Conservation (phyloP, 2,329 filamentous ascomycete genomes). For the Fusarium sublunatum region DNA sequence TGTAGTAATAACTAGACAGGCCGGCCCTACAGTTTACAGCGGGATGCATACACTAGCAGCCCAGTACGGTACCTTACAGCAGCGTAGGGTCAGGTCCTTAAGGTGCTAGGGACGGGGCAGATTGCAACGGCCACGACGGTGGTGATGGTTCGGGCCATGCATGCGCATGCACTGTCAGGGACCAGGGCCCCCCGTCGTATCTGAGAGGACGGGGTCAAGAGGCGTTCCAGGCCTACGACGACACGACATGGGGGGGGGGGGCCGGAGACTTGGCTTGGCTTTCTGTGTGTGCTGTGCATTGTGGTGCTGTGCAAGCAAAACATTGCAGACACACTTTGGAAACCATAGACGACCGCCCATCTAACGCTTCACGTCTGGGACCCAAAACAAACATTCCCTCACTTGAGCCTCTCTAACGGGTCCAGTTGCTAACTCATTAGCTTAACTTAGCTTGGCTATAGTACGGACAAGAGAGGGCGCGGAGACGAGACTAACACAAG, state of each 20-base stretch:
- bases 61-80: conserved; percentile 22
- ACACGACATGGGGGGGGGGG: conserved; percentile 12
- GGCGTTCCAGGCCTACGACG: conserved; percentile 34
- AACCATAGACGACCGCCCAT: conserved; percentile 21
- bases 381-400: conserved; percentile 32
- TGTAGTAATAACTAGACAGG: conserved; percentile 38
- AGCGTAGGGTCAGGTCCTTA: not conserved
- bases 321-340: conserved; percentile 28
- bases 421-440: conserved; percentile 13
- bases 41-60: conserved; percentile 10
- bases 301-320: conserved; percentile 25
- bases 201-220: conserved; percentile 27
- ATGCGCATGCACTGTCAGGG: conserved; percentile 19
- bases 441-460: conserved; percentile 12
- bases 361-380: conserved; percentile 35
- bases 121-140: conserved; percentile 48
- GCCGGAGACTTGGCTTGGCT: conserved; percentile 22
- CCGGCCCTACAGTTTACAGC: conserved; percentile 25
- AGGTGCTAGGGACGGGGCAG: conserved; percentile 36
- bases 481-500: conserved; percentile 30
- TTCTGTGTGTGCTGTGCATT: not conserved
- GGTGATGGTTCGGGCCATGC: conserved; percentile 44
- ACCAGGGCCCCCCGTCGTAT: conserved; percentile 30
- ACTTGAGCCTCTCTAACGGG: conserved; percentile 18
- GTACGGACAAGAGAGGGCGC: conserved; percentile 8